Conservation (phyloP, 2,329 filamentous ascomycete genomes). For the Phyllosticta citribraziliensis region DNA sequence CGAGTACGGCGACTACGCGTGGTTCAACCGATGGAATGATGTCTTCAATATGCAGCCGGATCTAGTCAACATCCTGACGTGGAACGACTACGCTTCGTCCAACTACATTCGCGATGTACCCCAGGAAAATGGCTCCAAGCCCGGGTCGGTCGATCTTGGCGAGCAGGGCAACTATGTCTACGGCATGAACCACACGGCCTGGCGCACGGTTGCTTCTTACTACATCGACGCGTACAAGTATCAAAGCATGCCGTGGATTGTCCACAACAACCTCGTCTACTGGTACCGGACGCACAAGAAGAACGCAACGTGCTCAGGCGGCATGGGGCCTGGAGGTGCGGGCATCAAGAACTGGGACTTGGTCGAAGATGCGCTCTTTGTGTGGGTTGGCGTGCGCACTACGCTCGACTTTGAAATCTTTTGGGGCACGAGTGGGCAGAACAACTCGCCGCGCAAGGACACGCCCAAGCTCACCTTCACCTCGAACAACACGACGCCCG, state of each 20-base stretch:
- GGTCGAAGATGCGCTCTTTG: slow-evolving; percentile 28
- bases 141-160: slow-evolving; percentile 12
- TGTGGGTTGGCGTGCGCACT: slow-evolving; percentile 26
- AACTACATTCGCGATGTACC: slow-evolving; percentile 31
- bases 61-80: slow-evolving; percentile 30
- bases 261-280: slow-evolving; percentile 28
- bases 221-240: slow-evolving; percentile 29
- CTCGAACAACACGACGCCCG: slow-evolving; percentile 2
- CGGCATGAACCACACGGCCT: slow-evolving; percentile 27
- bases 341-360: slow-evolving; percentile 20
- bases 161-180: slow-evolving; percentile 26
- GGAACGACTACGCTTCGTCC: slow-evolving; percentile 32
- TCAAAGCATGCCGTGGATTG: slow-evolving; percentile 21
- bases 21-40: slow-evolving; percentile 19
- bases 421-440: neutral
- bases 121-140: slow-evolving; percentile 18
- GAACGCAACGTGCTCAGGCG: slow-evolving; percentile 21
- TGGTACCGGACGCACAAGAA: slow-evolving; percentile 32
- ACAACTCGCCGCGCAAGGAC: neutral
- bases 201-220: slow-evolving; percentile 30
- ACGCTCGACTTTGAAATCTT: slow-evolving; percentile 8
- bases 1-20: slow-evolving; percentile 29
- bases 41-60: slow-evolving; percentile 23
- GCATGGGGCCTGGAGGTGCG: slow-evolving; percentile 15
- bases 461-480: slow-evolving; percentile 6